Percentiles rank a stretch among this genome's conserved stretches.
These are phyloP conservation scores for Acanthamoeba culbertsoni DNA, from an alignment of 208 protist genomes.

Conservation along the genomic window DNA sequence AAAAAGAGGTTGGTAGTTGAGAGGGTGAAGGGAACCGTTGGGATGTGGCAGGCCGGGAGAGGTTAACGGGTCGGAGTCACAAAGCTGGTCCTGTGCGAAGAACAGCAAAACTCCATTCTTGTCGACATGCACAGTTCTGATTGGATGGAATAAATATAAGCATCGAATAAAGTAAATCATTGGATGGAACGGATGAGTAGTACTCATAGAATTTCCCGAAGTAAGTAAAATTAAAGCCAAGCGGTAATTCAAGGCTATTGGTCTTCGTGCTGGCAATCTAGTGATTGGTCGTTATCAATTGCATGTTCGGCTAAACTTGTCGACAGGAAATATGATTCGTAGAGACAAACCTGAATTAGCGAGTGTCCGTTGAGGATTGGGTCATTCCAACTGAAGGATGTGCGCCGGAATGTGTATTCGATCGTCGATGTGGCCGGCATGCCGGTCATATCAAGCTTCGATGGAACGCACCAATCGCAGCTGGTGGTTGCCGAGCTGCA, in stretches of 20 bases:
- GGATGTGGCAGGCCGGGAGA: neutral
- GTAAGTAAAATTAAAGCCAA: constrained; percentile 42
- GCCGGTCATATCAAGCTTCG: neutral
- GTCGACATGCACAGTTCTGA: constrained; percentile 9
- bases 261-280: neutral
- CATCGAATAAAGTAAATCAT: neutral
- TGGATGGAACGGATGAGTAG: neutral
- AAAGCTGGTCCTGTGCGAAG: constrained; percentile 12
- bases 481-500: neutral
- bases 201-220: neutral
- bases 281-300: no score
- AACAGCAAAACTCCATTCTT: constrained; percentile 41
- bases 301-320: neutral
- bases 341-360: neutral
- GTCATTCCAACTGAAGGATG: neutral
- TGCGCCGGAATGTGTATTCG: constrained; percentile 4
- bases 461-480: constrained; percentile 25
- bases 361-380: constrained; percentile 16
- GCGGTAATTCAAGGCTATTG: neutral
- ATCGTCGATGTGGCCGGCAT: neutral
- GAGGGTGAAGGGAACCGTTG: neutral
- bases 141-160: neutral
- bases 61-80: neutral
- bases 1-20: neutral
- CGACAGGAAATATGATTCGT: neutral